Conservation (phyloP, 805 yeast species). For the Tetrapisispora phaffii region DNA sequence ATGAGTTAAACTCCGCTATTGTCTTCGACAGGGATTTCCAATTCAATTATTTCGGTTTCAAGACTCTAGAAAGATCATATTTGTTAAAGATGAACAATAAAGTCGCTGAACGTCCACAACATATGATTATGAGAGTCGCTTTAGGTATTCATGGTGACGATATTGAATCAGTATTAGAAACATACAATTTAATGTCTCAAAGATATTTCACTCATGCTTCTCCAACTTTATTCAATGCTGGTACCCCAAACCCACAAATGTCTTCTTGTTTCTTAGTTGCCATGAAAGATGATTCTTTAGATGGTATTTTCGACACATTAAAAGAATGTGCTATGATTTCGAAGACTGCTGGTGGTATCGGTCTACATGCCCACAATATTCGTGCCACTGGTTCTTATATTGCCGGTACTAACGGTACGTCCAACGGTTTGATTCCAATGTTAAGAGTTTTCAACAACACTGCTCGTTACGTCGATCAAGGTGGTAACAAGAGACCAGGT, state of each 20-base stretch:
- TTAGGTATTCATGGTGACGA: constrained; percentile 73
- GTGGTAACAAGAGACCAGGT: constrained; percentile 95
- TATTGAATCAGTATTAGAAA: constrained; percentile 55
- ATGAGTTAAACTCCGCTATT: constrained; percentile 58
- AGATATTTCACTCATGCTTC: constrained; percentile 88
- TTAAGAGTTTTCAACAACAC: constrained; percentile 86
- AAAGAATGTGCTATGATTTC: constrained; percentile 83
- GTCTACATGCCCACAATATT: constrained; percentile 75
- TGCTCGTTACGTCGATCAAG: constrained; percentile 94
- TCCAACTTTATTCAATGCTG: constrained; percentile 88
- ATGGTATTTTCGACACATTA: constrained; percentile 82
- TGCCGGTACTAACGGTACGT: constrained; percentile 83
- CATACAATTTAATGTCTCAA: constrained; percentile 77
- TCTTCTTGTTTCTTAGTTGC: constrained; percentile 90
- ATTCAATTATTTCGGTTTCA: constrained; percentile 77
- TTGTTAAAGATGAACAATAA: constrained; percentile 49
- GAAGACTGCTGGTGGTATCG: constrained; percentile 91
- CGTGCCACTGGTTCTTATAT: constrained; percentile 78
- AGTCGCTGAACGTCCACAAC: constrained; percentile 83
- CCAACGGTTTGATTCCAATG: constrained; percentile 90
- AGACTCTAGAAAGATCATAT: constrained; percentile 79
- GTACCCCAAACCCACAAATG: constrained; percentile 70
- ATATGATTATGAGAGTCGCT: constrained; percentile 78
- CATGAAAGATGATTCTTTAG: constrained; percentile 87
- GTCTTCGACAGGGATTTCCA: constrained; percentile 63